Percentiles rank a stretch among this genome's conserved stretches.
phyloP scores from a whole-genome alignment of 2,329 filamentous ascomycete species.

The Trichoderma polysporum region DNA sequence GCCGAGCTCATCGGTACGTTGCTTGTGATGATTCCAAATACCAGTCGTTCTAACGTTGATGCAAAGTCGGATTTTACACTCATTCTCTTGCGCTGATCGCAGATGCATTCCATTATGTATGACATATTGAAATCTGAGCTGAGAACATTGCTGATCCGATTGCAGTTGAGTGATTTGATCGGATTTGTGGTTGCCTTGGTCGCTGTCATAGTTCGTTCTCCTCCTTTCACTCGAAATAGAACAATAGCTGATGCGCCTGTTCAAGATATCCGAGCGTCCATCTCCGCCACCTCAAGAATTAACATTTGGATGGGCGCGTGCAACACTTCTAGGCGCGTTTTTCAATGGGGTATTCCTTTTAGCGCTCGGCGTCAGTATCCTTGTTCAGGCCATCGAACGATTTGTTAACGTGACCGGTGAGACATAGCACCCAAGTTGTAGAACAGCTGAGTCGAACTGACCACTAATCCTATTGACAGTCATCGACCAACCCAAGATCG shows the following conservation, averaged over 20 bases:
- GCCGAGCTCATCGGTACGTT: slow-evolving; percentile 48
- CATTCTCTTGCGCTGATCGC: slow-evolving; percentile 70
- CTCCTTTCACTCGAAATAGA: too few species aligned
- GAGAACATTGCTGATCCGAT: slow-evolving; percentile 20
- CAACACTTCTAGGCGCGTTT: slow-evolving; percentile 71
- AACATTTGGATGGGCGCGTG: slow-evolving; percentile 74
- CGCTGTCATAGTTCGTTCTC: slow-evolving; percentile 56
- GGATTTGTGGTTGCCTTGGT: slow-evolving; percentile 66
- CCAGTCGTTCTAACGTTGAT: slow-evolving; percentile 1
- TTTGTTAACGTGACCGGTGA: slow-evolving; percentile 59
- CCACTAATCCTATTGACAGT: slow-evolving; percentile 39
- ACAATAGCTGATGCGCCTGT: not conserved
- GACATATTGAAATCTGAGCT: not conserved
- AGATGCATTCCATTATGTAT: slow-evolving; percentile 76
- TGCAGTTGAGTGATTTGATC: slow-evolving; percentile 67
- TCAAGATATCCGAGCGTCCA: slow-evolving; percentile 57
- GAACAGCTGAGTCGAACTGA: not conserved
- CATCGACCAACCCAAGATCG: slow-evolving; percentile 62
- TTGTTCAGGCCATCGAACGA: slow-evolving; percentile 70
- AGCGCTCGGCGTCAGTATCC: slow-evolving; percentile 69
- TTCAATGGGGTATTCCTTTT: slow-evolving; percentile 78
- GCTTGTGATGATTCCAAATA: not conserved
- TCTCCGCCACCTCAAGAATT: slow-evolving; percentile 49
- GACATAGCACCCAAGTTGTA: slow-evolving; percentile 24
- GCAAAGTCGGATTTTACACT: slow-evolving; percentile 65